Evolutionary conservation across 768 basidiomycete species (phyloP), one percentile per base, ranked within the genome.

Genomic region (Rhodotorula paludigena): DNA sequence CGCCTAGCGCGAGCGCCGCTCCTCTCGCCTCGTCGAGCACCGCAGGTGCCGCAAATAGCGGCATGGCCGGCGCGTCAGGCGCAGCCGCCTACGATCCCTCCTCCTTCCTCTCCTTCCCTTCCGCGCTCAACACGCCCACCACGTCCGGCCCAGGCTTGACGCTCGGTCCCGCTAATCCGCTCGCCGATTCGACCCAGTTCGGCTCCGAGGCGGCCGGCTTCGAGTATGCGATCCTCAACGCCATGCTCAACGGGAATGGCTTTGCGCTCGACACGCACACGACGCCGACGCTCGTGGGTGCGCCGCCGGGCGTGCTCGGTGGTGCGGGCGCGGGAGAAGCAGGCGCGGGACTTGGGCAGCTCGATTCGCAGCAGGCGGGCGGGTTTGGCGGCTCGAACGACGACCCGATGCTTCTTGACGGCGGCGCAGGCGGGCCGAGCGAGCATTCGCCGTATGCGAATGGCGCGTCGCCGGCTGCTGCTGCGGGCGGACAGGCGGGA

Each of bases 161-260:
- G 18, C 38, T 44, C 21, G 33, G 30, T 83, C 23, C 30, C 23
- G 3, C 60, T 15, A 5, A 72, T 84, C 21, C 87, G 87, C 75
- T 84, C 87, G 76, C 81, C 87, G 57, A 54, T 53, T 81, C 81
- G 74, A 83, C 79, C 77, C 74, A 85, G 20, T 92, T 92, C 78
- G 89, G 87, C 57, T 91, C 90, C 52, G 89, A 92, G 77, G 90
- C 89, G 15, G 92, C 91, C 32, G 92, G 92, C 77, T 82, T 91
- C 68, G 94, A 98, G 77, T 98, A 96, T 79, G 90, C 90, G 55
- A 94, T 96, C 73, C 85, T 98, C 11, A 90, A 89, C 54, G 85
- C 88, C 32, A 93, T 98, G 76, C 83, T 98, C 32, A 71, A 74
- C 58, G 73, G 72, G 20, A 68, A 69, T 57, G 91, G 89, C 45